phyloP scores from a whole-genome alignment of 768 basidiomycete species.

The Grammothele lineata region DNA sequence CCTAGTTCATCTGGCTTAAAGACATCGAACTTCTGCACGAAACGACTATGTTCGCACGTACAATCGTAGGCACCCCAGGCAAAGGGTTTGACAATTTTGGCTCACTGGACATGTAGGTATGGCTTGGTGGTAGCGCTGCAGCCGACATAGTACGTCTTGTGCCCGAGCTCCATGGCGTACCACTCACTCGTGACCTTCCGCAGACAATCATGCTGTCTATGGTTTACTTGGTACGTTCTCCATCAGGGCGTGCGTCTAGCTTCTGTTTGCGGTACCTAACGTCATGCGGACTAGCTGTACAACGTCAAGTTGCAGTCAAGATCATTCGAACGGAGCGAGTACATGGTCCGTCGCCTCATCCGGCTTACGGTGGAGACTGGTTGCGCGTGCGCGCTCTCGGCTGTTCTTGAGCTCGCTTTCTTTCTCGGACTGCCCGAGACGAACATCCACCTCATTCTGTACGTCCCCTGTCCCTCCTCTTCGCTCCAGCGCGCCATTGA shows the following conservation, averaged over 20 bases:
- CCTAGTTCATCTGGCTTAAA: not conserved
- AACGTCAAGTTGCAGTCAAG: not conserved
- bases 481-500: not conserved
- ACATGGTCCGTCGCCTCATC: not conserved
- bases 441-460: not conserved
- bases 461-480: not conserved
- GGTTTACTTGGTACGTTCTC: not conserved
- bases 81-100: too few species aligned
- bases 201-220: constrained; percentile 1
- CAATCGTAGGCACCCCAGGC: not conserved
- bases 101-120: not conserved
- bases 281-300: not conserved
- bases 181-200: too few species aligned
- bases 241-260: too few species aligned
- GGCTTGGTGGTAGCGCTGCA: not conserved
- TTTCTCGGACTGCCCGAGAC: not conserved
- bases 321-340: not conserved
- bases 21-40: not conserved
- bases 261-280: not conserved
- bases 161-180: not conserved
- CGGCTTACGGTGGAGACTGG: not conserved
- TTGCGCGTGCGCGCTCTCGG: not conserved
- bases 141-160: not conserved
- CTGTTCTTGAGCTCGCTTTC: not conserved
- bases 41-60: not conserved